Evolutionary conservation across 2,329 filamentous ascomycete genomes (phyloP).

Genomic region (Colletotrichum limetticola): DNA sequence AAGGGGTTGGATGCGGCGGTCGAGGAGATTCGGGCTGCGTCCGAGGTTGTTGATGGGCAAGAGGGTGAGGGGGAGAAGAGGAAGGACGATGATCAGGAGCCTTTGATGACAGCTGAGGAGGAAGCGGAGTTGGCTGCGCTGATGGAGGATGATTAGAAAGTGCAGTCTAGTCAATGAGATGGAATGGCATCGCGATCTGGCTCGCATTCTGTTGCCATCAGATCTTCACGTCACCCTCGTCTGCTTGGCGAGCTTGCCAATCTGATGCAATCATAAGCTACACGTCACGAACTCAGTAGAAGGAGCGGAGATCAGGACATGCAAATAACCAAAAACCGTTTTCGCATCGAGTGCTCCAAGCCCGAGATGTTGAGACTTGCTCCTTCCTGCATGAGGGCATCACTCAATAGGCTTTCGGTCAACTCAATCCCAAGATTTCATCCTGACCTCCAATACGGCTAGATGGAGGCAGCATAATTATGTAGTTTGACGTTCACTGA

Average conservation of each 20-base stretch:
- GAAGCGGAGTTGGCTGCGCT: slow-evolving; percentile 92
- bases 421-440: background rate
- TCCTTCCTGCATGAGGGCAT: background rate
- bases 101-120: slow-evolving; percentile 84
- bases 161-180: background rate
- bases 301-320: no score
- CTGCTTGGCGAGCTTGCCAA: background rate
- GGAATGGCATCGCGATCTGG: background rate
- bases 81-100: slow-evolving; percentile 56
- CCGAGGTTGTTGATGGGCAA: slow-evolving; percentile 59
- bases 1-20: slow-evolving; percentile 62
- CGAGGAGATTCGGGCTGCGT: slow-evolving; percentile 55
- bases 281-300: no score
- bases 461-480: background rate
- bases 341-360: no score
- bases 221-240: background rate
- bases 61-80: slow-evolving; percentile 64
- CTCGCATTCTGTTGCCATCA: background rate
- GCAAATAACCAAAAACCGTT: no score
- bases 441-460: background rate
- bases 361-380: no score
- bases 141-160: slow-evolving; percentile 78
- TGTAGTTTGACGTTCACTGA: background rate
- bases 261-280: no score
- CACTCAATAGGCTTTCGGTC: background rate